Evolutionary conservation across 2,329 filamentous ascomycete species (phyloP).

Genomic region (Fusarium torulosum): DNA sequence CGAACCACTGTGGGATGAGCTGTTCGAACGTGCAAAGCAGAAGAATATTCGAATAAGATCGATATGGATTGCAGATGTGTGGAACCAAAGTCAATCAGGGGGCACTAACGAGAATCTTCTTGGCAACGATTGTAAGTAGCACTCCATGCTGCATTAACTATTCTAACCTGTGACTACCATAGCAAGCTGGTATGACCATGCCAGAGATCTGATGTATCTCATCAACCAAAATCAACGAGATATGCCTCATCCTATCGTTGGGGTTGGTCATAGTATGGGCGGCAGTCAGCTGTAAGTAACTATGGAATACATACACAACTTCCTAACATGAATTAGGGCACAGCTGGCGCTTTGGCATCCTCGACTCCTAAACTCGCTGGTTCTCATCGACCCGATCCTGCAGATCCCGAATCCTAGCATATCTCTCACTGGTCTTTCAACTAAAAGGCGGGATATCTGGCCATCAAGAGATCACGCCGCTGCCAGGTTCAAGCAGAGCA

Average conservation of each 20-base stretch:
- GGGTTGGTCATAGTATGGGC: conserved; percentile 6
- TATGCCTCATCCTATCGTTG: not conserved
- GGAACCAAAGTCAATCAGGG: conserved; percentile 7
- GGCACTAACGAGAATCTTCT: not conserved
- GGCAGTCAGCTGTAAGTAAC: not conserved
- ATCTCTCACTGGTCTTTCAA: not conserved
- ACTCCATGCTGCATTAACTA: rapidly evolving
- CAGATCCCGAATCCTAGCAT: conserved; percentile 3
- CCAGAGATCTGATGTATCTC: not conserved
- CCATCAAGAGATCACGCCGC: not conserved
- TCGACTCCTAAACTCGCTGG: not conserved
- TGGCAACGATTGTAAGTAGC: not conserved
- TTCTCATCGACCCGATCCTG: conserved; percentile 3
- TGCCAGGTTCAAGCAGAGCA: not conserved
- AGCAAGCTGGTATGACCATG: conserved; percentile 9
- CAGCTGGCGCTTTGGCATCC: not conserved
- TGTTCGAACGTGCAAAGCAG: not conserved
- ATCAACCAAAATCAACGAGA: conserved; percentile 8
- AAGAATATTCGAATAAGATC: not conserved
- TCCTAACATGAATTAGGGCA: not conserved
- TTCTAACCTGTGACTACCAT: not conserved
- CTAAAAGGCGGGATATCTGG: not conserved
- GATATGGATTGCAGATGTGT: conserved; percentile 7
- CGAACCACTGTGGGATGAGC: conserved; percentile 5
- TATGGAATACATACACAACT: rapidly evolving